Evolutionary conservation across 352 stramenopile species (phyloP).

Genomic region (Phytopythium montanum): DNA sequence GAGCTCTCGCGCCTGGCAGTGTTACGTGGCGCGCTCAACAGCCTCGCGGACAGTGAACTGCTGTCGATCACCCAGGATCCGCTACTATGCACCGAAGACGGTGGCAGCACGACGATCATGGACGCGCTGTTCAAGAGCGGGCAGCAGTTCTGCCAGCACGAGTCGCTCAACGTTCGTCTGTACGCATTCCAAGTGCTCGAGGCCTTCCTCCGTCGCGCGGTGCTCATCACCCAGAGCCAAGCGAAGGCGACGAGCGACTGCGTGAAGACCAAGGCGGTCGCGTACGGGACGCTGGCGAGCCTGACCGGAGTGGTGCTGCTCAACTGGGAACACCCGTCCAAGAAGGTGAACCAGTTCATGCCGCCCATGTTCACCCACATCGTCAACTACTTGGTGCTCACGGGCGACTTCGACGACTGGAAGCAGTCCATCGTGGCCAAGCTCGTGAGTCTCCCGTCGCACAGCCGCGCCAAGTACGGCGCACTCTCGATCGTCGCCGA

Average conservation of each 20-base stretch:
- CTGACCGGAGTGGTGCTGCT: constrained; percentile 60
- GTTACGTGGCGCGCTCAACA: constrained; percentile 68
- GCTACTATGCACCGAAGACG: not conserved
- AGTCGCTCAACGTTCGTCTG: constrained; percentile 62
- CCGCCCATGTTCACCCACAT: constrained; percentile 73
- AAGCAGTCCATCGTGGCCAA: constrained; percentile 36
- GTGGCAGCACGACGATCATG: constrained; percentile 23
- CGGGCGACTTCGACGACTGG: constrained; percentile 38
- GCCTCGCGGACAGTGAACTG: constrained; percentile 52
- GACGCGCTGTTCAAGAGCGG: constrained; percentile 54
- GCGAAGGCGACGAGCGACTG: constrained; percentile 3
- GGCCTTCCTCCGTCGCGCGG: constrained; percentile 61
- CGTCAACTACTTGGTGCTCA: constrained; percentile 54
- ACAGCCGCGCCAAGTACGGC: constrained; percentile 71
- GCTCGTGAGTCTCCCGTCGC: constrained; percentile 50
- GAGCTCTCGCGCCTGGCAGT: constrained; percentile 59
- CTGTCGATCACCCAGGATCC: not conserved
- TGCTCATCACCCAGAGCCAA: constrained; percentile 42
- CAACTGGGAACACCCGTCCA: constrained; percentile 84
- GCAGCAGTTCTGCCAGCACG: constrained; percentile 47
- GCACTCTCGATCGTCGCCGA: constrained; percentile 53
- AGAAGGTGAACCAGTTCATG: constrained; percentile 88
- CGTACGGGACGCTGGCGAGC: constrained; percentile 31
- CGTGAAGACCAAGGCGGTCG: constrained; percentile 7
- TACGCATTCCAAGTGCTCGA: constrained; percentile 84